Evolutionary conservation across 2,329 filamentous ascomycete genomes (phyloP), one percentile per base, ranked within the genome.

Genomic region (Aspergillus novoparasiticus): DNA sequence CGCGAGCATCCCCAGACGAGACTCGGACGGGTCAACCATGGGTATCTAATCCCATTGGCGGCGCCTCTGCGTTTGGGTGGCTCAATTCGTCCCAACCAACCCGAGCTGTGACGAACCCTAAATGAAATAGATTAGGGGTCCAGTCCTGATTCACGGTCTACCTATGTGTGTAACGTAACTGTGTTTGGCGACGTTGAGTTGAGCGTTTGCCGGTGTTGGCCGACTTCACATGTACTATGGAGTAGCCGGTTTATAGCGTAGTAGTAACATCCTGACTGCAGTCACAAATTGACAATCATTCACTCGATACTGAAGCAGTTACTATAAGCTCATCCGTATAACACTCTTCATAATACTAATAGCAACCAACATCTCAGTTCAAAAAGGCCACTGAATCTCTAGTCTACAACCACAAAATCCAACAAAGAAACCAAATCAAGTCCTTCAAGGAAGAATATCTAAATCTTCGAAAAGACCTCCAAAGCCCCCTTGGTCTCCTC

Each of bases 31-130:
- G 70, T 51, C 84, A 85, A 69, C 81, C 86, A 19, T 85, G 88
- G 61, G 84, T 87, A 8, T 83, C 87, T 36, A 98, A 98, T 73
- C 94, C 95, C 0, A 87, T 97, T 21, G 94, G 94, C 10, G 92
- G 92, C n/a, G 94, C 91, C 16, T 95, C 92, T 63, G 94, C 94
- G 3, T 98, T 98, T 80, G 90, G 91, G 14, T 98, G 94, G 94
- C 89, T 97, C 82, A 94, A 91, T 66, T 69, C 77, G 23, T 69
- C 70, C 14, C 71, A 76, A 57, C 69, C 56, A n/a, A 65, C 58
- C 8, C 63, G 64, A 26, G 50, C 61, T 39, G 57, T 59, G 28
- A 64, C 61, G 60, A 67, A 62, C 50, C 60, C 65, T 68, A 70
- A 69, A 64, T 73, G 69, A 68, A 70, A 71, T 43, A 71, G 1